Evolutionary conservation across 2,329 filamentous ascomycete species (phyloP).

Genomic region (Ophiobolus disseminans): DNA sequence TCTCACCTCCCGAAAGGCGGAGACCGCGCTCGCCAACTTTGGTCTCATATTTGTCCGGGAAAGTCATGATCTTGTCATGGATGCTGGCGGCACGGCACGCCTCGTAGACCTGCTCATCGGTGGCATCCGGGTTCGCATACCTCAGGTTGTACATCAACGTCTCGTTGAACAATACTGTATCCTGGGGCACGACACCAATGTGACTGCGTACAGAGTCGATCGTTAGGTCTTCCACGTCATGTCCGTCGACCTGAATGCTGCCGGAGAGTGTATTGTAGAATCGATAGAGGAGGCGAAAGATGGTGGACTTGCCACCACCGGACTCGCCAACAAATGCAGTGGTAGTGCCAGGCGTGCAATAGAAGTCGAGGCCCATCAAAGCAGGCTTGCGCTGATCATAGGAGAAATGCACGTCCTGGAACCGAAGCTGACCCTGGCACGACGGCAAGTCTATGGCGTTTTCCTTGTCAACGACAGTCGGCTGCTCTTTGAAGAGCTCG

Average conservation of each 20-base stretch:
- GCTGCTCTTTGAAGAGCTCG: constrained; percentile 94
- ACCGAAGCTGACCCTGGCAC: constrained; percentile 83
- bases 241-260: constrained; percentile 82
- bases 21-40: constrained; percentile 91
- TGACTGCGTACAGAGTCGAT: constrained; percentile 91
- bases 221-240: constrained; percentile 82
- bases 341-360: constrained; percentile 86
- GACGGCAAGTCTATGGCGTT: constrained; percentile 67
- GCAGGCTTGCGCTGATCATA: constrained; percentile 89
- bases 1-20: constrained; percentile 87
- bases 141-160: constrained; percentile 92
- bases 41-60: constrained; percentile 86
- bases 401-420: constrained; percentile 87
- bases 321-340: constrained; percentile 97
- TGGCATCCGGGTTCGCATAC: constrained; percentile 83
- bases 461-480: constrained; percentile 83
- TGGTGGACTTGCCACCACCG: constrained; percentile 93
- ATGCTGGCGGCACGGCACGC: constrained; percentile 89
- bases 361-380: constrained; percentile 81
- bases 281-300: constrained; percentile 93
- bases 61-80: constrained; percentile 87
- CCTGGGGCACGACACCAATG: constrained; percentile 96
- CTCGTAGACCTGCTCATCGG: constrained; percentile 79
- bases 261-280: constrained; percentile 90
- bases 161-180: constrained; percentile 95